phyloP scores from a whole-genome alignment of 1,139 yeast species.

The Magnusiomyces fungicola region DNA sequence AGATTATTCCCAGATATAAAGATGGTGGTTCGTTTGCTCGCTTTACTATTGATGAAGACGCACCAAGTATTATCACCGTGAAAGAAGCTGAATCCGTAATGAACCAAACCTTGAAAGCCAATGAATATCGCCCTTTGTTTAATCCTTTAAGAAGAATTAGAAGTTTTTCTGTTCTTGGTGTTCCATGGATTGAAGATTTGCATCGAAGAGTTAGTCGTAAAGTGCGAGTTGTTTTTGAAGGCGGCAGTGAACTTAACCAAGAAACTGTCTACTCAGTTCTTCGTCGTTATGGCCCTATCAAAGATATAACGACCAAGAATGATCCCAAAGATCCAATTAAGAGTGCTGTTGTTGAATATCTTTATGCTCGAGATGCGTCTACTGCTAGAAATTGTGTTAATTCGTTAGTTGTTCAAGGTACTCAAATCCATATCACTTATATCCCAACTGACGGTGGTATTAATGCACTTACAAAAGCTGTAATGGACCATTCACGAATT shows the following conservation, averaged over 20 bases:
- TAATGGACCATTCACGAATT: constrained; percentile 63
- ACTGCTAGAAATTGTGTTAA: constrained; percentile 89
- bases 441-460: constrained; percentile 44
- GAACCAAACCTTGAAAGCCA: constrained; percentile 19
- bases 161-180: constrained; percentile 74
- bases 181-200: constrained; percentile 95
- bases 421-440: constrained; percentile 68
- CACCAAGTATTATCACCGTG: constrained; percentile 15
- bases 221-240: constrained; percentile 65
- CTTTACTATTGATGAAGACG: constrained; percentile 34
- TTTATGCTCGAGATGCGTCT: constrained; percentile 58
- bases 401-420: constrained; percentile 47
- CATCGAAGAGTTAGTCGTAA: constrained; percentile 62
- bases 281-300: constrained; percentile 79
- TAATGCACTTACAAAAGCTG: constrained; percentile 20
- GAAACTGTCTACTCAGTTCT: constrained; percentile 77
- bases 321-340: constrained; percentile 45
- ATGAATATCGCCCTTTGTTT: constrained; percentile 18
- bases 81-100: constrained; percentile 24
- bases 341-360: constrained; percentile 50
- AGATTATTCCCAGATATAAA: constrained; percentile 59
- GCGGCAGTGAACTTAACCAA: constrained; percentile 71
- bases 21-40: constrained; percentile 95
- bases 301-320: constrained; percentile 43
- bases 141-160: constrained; percentile 37